Evolutionary conservation across 176 grass and related monocot genomes (phyloP), one percentile per base, ranked within the genome.

Genomic region (Phyllostachys edulis): DNA sequence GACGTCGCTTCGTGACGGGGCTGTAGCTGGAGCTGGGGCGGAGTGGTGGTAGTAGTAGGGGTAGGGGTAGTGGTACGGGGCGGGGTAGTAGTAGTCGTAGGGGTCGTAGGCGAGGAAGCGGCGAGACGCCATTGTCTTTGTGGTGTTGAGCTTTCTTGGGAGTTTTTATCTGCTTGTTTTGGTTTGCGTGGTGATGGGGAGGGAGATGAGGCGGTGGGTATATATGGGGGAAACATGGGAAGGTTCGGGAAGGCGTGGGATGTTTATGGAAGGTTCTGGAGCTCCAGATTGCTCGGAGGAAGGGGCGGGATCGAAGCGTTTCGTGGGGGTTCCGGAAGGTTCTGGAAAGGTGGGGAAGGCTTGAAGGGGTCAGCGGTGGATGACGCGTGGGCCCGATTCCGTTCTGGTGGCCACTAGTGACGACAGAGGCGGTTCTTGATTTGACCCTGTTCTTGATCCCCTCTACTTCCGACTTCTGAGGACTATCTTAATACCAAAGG

Each of bases 121-220:
- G 54, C 82, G 82, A 15, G 71, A 71, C 24, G 88, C 72, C 88
- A 90, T 85, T 21, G 87, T n/a, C 9, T 41, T 11, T 63, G 55
- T 6, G 8, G 2, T 7, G 41, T 16, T 24, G 9, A 62, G 40
- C 60, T 40, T 65, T 44, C 14, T 10, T 24, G 12, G 42, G 38
- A 9, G 42, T 44, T 12, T 71, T 47, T 20, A 9, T 3, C 4
- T 23, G 34, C 4, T 10, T 4, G 1, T 27, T 10, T 59, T 5
- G 69, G 8, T 72, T 40, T 45, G 18, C 11, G 7, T 61, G 49
- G 54, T 0, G 36, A 52, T 32, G 29, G 12, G 13, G 20, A 1
- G 9, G 2, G 4, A 45, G 0, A 11, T 1, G 45, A 50, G 44
- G 29, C 14, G 21, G 21, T 63, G 9, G 4, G 41, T 9, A 7